Evolutionary conservation across 352 stramenopile genomes (phyloP), one percentile per base, ranked within the genome.

Genomic region (Phytophthora lateralis): DNA sequence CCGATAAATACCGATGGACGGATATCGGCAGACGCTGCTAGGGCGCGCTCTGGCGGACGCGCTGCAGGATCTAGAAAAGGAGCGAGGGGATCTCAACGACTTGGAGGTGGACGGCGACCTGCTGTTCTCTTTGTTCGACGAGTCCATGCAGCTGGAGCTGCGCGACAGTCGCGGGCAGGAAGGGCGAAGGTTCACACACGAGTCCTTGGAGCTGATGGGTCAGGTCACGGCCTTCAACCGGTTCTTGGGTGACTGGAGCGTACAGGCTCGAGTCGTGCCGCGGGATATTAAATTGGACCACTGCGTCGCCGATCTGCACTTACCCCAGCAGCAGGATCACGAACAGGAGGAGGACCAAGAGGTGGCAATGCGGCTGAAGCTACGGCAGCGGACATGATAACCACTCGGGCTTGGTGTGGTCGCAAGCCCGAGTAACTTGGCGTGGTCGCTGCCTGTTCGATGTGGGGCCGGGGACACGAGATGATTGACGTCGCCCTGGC

Each of bases 161-260:
- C 52, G 48, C 17, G 34, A 59, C 17, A 29, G 34, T 46, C 12
- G n/a, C 24, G 24, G 18, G 35, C 42, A 58, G n/a, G 49, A 65
- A 26, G 43, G 8, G 24, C 6, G 35, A 5, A 49, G 73, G 38
- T 89, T 78, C 46, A 90, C 80, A 14, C 82, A 91, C 60, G 54
- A 77, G 44, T 62, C 46, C 27, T 42, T 90, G 50, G 63, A 78
- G 37, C 21, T 91, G 24, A 63, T 38, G 12, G 82, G 67, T 6
- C 53, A 54, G 6, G 56, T 84, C n/a, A 66, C 69, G 17, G 73
- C 80, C 0, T 91, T 90, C 49, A 91, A 91, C 58, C 67, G 80
- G 8, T 91, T 80, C 49, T 66, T 86, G 68, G 74, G 85, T 49
- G 73, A 82, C 55, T 91, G 82, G 82, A 90, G 62, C 14, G 20